phyloP scores from a whole-genome alignment of 2,329 filamentous ascomycete species.

The Parastagonospora avenae region DNA sequence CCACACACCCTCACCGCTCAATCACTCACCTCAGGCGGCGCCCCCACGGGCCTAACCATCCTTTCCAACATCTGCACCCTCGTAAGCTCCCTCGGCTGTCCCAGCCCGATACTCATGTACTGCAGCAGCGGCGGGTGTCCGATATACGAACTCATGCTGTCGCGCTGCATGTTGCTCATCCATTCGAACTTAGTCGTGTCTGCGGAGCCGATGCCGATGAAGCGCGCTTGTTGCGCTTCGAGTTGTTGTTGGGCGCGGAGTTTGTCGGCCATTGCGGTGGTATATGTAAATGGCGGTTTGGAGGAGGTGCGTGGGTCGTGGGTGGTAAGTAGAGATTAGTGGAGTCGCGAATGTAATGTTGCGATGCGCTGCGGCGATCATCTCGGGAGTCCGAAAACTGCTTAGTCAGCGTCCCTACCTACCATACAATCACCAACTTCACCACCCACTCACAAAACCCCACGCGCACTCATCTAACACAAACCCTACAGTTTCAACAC shows the following conservation, averaged over 20 bases:
- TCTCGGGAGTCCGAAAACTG: slow-evolving; percentile 12
- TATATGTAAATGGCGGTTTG: not conserved
- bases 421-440: no score
- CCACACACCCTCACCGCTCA: slow-evolving; percentile 36
- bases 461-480: no score
- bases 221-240: slow-evolving; percentile 93
- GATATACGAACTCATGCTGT: slow-evolving; percentile 86
- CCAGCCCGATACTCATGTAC: slow-evolving; percentile 89
- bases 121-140: slow-evolving; percentile 87
- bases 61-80: slow-evolving; percentile 79
- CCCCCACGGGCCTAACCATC: slow-evolving; percentile 69
- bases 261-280: slow-evolving; percentile 78
- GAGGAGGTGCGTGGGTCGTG: not conserved
- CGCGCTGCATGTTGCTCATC: slow-evolving; percentile 92
- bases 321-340: not conserved
- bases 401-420: no score
- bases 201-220: slow-evolving; percentile 92
- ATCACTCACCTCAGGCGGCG: slow-evolving; percentile 63
- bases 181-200: slow-evolving; percentile 98
- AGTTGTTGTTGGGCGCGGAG: slow-evolving; percentile 97
- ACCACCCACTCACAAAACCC: not conserved
- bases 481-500: no score
- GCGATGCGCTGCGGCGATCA: slow-evolving; percentile 3
- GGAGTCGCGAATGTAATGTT: slow-evolving; percentile 2
- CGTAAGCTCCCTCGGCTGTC: slow-evolving; percentile 80